A percentile compares a stretch with the other conserved stretches of the same genome.
Evolutionary conservation across 257 asterid genomes (phyloP).

Genomic region (Nicotiana knightiana): DNA sequence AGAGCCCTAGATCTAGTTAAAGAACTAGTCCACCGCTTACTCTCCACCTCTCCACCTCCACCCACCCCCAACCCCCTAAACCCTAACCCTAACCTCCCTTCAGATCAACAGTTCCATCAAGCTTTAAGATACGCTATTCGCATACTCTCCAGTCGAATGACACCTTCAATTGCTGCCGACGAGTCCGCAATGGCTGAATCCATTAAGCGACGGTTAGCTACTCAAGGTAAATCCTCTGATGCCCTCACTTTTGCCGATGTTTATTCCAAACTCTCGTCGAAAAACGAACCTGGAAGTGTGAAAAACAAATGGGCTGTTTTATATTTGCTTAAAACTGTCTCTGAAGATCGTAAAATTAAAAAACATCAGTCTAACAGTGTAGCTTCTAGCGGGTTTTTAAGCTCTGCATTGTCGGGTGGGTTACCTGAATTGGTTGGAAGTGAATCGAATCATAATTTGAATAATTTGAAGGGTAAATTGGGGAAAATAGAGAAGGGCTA

Average conservation of each 20-base stretch:
- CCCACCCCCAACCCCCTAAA: background rate
- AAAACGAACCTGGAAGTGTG: conserved; percentile 72
- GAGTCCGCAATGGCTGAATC: conserved; percentile 86
- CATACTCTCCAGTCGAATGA: conserved; percentile 85
- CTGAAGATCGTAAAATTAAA: conserved; percentile 61
- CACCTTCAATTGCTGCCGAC: conserved; percentile 65
- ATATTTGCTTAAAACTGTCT: conserved; percentile 78
- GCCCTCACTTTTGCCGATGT: conserved; percentile 89
- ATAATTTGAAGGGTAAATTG: conserved; percentile 21
- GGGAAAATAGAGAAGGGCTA: conserved; percentile 31
- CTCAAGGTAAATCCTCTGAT: conserved; percentile 89
- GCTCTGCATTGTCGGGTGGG: conserved; percentile 68
- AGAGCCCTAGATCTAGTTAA: conserved; percentile 74
- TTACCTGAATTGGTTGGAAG: conserved; percentile 48
- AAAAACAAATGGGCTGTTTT: conserved; percentile 87
- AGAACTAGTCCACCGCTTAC: conserved; percentile 84
- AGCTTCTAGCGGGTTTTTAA: conserved; percentile 45
- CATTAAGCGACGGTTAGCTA: conserved; percentile 84
- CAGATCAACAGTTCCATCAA: conserved; percentile 46
- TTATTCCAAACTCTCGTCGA: conserved; percentile 54
- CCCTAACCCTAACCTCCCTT: conserved; percentile 42
- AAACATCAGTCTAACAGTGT: conserved; percentile 28
- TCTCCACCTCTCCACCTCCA: conserved; percentile 25
- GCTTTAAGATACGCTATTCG: conserved; percentile 79
- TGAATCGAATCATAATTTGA: conserved; percentile 22